These are phyloP conservation scores for Chaetomidium leptoderma DNA, from an alignment of 495 filamentous ascomycete genomes.

Conservation along the genomic window DNA sequence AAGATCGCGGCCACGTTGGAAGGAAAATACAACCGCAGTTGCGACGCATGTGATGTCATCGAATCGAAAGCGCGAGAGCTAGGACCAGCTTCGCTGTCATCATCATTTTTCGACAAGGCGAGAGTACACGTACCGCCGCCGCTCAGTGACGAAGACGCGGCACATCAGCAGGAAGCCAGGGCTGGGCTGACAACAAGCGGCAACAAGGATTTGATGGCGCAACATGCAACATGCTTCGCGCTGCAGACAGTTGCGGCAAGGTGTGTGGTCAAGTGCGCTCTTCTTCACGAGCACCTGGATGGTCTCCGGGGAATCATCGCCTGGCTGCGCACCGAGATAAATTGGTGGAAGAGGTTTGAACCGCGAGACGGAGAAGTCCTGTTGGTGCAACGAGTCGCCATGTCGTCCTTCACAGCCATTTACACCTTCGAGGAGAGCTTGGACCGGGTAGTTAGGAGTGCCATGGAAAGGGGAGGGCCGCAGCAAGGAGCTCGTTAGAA, in stretches of 20 bases:
- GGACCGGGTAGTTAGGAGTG: background rate
- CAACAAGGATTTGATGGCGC: background rate
- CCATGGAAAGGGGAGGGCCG: background rate
- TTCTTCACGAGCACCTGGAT: background rate
- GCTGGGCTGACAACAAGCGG: background rate
- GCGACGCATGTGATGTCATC: background rate
- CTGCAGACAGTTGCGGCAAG: background rate
- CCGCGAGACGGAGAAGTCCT: background rate
- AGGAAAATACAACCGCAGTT: too few species aligned
- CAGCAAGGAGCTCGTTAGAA: background rate
- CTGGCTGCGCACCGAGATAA: background rate
- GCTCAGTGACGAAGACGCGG: too few species aligned
- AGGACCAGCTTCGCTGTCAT: background rate
- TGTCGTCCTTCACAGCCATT: background rate
- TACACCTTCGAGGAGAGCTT: background rate
- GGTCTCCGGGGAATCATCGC: background rate
- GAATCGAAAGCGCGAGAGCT: background rate
- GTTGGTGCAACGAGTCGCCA: background rate
- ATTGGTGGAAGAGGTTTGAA: background rate
- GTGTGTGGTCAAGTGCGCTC: background rate
- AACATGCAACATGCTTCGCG: background rate
- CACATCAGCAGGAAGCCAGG: background rate
- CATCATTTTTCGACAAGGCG: background rate
- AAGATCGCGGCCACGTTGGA: too few species aligned
- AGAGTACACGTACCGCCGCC: too few species aligned